Conservation (phyloP, 495 filamentous ascomycete genomes). For the Penicillium tannophilum region DNA sequence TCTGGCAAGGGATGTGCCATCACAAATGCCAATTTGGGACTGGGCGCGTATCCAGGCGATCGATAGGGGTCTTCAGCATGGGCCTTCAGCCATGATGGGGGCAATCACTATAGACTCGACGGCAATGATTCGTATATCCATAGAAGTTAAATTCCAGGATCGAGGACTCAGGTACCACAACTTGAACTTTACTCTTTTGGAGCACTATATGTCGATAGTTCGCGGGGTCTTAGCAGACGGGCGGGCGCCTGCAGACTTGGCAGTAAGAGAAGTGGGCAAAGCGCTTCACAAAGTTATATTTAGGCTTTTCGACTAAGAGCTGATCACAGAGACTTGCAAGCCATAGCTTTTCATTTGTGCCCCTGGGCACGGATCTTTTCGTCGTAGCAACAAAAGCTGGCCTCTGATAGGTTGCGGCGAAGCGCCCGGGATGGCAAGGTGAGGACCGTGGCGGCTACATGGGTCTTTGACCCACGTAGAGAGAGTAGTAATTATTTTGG, state of each 20-base stretch:
- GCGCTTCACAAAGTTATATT: slow-evolving; percentile 13
- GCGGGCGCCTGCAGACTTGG: slow-evolving; percentile 30
- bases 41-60: slow-evolving; percentile 14
- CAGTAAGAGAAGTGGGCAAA: slow-evolving; percentile 13
- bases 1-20: slow-evolving; percentile 19
- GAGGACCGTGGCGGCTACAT: slow-evolving; percentile 18
- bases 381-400: not conserved
- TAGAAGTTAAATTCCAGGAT: slow-evolving; percentile 14
- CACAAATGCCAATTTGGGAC: slow-evolving; percentile 12
- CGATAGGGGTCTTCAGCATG: slow-evolving; percentile 8
- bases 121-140: not conserved
- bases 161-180: not conserved
- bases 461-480: not conserved
- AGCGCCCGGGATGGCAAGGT: slow-evolving; percentile 23
- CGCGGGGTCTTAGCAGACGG: slow-evolving; percentile 11
- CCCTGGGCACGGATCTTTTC: not conserved
- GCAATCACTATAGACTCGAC: not conserved
- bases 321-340: not conserved
- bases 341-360: slow-evolving; percentile 11
- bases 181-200: not conserved
- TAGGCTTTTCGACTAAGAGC: slow-evolving; percentile 7
- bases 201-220: slow-evolving; percentile 1
- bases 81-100: slow-evolving; percentile 5
- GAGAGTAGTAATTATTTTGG: not conserved
- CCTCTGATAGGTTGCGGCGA: slow-evolving; percentile 26